Conservation (phyloP, 495 filamentous ascomycete species). For the Corynascus novoguineensis region DNA sequence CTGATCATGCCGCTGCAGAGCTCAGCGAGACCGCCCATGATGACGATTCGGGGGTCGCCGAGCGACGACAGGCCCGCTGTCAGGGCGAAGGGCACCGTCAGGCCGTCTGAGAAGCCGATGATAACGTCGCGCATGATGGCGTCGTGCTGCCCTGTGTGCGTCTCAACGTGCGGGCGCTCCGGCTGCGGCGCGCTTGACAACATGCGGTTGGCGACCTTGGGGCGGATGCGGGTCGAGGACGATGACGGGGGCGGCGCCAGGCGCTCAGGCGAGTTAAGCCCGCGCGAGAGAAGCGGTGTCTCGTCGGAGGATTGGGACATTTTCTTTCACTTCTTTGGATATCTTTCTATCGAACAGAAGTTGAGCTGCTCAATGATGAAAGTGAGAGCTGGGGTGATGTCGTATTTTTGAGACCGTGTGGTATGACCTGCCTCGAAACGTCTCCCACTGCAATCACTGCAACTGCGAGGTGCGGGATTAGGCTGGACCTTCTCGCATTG, state of each 20-base stretch:
- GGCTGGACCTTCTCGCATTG: too few relatives aligned
- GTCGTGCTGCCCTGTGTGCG: constrained; percentile 16
- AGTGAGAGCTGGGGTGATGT: not conserved
- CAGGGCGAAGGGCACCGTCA: constrained; percentile 57
- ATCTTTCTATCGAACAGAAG: not conserved
- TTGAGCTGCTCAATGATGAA: not conserved
- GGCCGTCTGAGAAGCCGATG: constrained; percentile 54
- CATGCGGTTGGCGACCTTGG: constrained; percentile 6
- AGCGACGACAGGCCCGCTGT: constrained; percentile 53
- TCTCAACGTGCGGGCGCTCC: constrained; percentile 1
- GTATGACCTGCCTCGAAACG: too few relatives aligned
- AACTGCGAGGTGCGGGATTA: too few relatives aligned
- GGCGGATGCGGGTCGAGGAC: not conserved
- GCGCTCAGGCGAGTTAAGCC: not conserved
- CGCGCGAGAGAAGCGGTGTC: constrained; percentile 1
- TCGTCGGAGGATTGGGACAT: constrained; percentile 1
- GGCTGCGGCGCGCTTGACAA: not conserved
- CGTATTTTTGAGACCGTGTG: too few relatives aligned
- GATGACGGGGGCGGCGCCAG: not conserved
- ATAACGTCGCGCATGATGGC: constrained; percentile 42
- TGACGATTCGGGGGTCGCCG: constrained; percentile 53
- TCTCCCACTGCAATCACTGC: too few relatives aligned
- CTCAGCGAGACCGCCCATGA: constrained; percentile 62
- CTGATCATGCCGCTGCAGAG: constrained; percentile 57
- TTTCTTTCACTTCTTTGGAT: not conserved